phyloP scores from a whole-genome alignment of 495 filamentous ascomycete genomes.

The Penicillium nucicola region DNA sequence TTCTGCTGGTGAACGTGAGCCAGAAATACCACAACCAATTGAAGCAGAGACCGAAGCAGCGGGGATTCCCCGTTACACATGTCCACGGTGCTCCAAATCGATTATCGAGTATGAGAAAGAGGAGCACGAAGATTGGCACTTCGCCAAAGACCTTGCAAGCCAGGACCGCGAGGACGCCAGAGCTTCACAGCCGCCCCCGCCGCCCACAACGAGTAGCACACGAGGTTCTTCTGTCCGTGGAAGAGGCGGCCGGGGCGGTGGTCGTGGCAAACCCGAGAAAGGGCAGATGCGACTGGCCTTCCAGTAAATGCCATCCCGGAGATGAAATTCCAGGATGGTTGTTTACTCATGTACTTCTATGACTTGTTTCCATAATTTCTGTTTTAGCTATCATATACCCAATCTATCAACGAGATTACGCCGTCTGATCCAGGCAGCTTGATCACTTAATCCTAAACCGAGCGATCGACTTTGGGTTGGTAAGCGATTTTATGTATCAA shows the following conservation, averaged over 20 bases:
- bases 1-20: constrained; percentile 8
- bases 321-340: not conserved
- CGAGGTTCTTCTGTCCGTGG: constrained; percentile 28
- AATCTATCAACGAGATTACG: not conserved
- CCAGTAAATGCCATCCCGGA: constrained; percentile 3
- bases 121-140: constrained; percentile 94
- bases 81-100: constrained; percentile 60
- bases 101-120: constrained; percentile 56
- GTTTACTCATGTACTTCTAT: not conserved
- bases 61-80: constrained; percentile 34
- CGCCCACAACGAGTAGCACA: constrained; percentile 16
- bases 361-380: not conserved
- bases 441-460: too few species aligned
- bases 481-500: too few species aligned
- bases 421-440: not conserved
- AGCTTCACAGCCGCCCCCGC: constrained; percentile 17
- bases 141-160: constrained; percentile 79
- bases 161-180: constrained; percentile 46
- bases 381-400: constrained; percentile 2
- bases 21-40: not conserved
- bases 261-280: constrained; percentile 59
- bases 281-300: constrained; percentile 75
- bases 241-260: constrained; percentile 26
- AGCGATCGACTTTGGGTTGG: too few species aligned
- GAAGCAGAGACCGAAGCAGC: not conserved